phyloP scores from a whole-genome alignment of 257 asterid species.

The Coffea eugenioides region DNA sequence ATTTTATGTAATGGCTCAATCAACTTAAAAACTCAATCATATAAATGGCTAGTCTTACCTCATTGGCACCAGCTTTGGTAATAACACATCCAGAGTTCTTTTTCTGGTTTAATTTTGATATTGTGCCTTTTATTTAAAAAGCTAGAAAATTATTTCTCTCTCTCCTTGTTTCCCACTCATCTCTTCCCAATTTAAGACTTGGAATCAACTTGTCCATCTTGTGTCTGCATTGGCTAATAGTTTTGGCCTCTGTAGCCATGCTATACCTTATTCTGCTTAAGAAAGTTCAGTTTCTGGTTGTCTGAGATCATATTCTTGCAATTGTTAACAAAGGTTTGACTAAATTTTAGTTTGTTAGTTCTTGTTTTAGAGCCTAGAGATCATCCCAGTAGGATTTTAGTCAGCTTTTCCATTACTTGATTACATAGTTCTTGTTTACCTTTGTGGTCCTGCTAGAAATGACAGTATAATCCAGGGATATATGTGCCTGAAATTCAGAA shows the following conservation, averaged over 20 bases:
- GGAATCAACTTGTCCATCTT: no score
- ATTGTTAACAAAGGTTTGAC: background rate
- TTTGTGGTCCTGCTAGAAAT: background rate
- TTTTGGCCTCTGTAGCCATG: no score
- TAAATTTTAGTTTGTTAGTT: background rate
- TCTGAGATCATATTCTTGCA: background rate
- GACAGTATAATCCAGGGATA: background rate
- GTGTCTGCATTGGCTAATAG: no score
- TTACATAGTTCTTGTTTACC: background rate
- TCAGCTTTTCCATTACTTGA: background rate
- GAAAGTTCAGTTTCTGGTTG: background rate
- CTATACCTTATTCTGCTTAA: background rate
- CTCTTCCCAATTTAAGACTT: no score
- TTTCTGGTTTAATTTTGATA: background rate
- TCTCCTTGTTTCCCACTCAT: no score
- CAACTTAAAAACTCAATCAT: background rate
- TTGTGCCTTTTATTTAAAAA: no score
- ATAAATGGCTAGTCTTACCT: background rate
- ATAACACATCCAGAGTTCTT: background rate
- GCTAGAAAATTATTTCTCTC: no score
- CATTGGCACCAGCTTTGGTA: background rate
- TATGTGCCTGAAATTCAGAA: background rate
- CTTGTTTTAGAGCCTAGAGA: background rate
- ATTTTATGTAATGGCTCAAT: background rate
- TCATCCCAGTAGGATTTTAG: background rate